Percentiles rank a stretch among this genome's conserved stretches.
phyloP scores from a whole-genome alignment of 441 rosid species.

The Pelargonium cotyledonis region DNA sequence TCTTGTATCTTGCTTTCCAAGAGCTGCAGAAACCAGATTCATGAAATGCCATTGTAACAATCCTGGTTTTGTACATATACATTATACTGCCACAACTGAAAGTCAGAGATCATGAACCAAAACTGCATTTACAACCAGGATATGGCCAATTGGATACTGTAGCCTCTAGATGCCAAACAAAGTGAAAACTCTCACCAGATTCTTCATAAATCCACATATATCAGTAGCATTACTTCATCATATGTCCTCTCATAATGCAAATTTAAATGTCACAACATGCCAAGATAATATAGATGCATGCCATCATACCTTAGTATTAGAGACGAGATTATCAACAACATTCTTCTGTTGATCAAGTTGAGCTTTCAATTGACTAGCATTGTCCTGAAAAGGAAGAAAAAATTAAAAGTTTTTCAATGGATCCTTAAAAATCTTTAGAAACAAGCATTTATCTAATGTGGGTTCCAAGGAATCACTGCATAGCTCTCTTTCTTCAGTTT shows the following conservation, averaged over 20 bases:
- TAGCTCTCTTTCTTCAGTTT: not conserved
- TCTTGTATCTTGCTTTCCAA: constrained; percentile 98
- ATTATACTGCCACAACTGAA: constrained; percentile 16
- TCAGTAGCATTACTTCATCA: no score
- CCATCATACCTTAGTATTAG: constrained; percentile 77
- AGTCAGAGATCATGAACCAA: not conserved
- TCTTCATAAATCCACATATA: no score
- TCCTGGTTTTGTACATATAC: not conserved
- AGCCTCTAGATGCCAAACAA: not conserved
- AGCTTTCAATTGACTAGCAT: constrained; percentile 65
- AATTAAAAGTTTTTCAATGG: not conserved
- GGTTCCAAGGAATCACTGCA: not conserved
- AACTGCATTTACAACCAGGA: not conserved
- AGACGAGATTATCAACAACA: constrained; percentile 84
- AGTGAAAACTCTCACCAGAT: no score
- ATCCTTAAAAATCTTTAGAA: not conserved
- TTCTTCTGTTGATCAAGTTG: constrained; percentile 84
- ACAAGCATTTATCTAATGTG: not conserved
- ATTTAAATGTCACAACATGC: not conserved
- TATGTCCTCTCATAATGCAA: not conserved
- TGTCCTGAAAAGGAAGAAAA: constrained; percentile 50
- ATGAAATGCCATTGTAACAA: constrained; percentile 20
- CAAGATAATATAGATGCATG: constrained; percentile 5
- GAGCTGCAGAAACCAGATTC: constrained; percentile 45
- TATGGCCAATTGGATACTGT: not conserved